Evolutionary conservation across 495 filamentous ascomycete species (phyloP), one percentile per base, ranked within the genome.

Genomic region (Neurospora tetrasperma): DNA sequence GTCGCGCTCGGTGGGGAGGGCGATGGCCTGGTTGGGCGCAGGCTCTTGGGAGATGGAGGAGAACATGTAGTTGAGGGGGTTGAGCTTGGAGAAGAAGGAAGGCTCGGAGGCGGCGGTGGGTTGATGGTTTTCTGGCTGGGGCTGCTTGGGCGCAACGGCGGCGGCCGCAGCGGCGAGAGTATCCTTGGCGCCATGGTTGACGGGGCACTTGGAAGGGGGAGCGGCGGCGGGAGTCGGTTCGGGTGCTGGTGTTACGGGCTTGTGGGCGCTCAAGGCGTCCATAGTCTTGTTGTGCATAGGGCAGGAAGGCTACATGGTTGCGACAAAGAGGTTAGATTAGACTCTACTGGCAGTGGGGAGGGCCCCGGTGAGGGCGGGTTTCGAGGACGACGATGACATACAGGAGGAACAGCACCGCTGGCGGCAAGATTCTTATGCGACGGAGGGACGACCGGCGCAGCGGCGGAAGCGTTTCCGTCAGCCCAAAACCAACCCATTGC

Each of bases 401-500:
- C 94, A 41, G 94, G 93, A 76, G 84, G 84, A 20, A 79, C 72
- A 79, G 89, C 90, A 68, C 83, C 79, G 62, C 80, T 82, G 79
- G 79, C 74, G 73, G 66, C 75, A 70, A 75, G 76, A 59, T 70
- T 76, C 41, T 74, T 76, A 72, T 81, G 73, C 74, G 72, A 73
- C 14, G 74, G 69, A 48, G 73, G 73, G 16, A 73, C 70, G 40
- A 77, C 76, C 69, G 81, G 75, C 75, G 77, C 76, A 42, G 74
- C 82, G 74, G 82, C 74, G 27, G 87, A 79, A 66, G 84, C 71
- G 80, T 81, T 74, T 79, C 88, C 79, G 75, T 99, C 94, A 82
- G 94, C 92, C 96, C 96, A 99, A 77, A 99, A 99, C 96, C 96
- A 99, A 74, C 96, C 96, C 96, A 99, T 98, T 62, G 27, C 79